phyloP scores from a whole-genome alignment of 768 basidiomycete genomes.

The Pholiota microspora region DNA sequence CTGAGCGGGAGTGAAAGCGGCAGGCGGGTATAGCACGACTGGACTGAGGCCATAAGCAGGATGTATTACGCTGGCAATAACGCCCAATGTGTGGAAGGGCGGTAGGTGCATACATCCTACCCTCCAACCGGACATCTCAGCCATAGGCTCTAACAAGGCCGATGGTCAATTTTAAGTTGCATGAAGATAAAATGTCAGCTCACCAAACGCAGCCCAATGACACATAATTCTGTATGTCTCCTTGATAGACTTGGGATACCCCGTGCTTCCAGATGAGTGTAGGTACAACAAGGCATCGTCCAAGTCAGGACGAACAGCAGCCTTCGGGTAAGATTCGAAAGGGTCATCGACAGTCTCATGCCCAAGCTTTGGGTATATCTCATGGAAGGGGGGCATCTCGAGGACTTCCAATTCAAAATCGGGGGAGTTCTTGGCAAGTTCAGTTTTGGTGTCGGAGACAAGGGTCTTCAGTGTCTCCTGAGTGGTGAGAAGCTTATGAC shows the following conservation, averaged over 20 bases:
- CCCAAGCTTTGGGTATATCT: constrained; percentile 40
- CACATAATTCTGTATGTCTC: constrained; percentile 26
- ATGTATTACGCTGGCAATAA: constrained; percentile 19
- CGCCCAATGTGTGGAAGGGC: constrained; percentile 36
- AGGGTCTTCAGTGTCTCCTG: constrained; percentile 24
- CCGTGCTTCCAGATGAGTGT: constrained; percentile 51
- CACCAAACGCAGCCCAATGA: constrained; percentile 35
- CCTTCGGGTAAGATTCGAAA: constrained; percentile 25
- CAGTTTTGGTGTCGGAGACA: constrained; percentile 24
- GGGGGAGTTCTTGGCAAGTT: constrained; percentile 14
- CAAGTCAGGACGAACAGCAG: constrained; percentile 6
- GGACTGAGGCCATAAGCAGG: constrained; percentile 24
- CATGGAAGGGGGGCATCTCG: constrained; percentile 27
- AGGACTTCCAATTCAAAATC: constrained; percentile 24
- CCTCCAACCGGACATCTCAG: constrained; percentile 14
- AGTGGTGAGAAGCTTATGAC: constrained; percentile 36
- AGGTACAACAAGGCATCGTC: constrained; percentile 32
- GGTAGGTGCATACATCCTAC: constrained; percentile 31
- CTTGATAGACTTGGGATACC: constrained; percentile 41
- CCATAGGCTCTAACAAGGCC: neutral
- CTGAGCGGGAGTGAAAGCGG: constrained; percentile 29
- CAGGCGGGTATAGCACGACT: constrained; percentile 12
- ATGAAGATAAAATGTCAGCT: constrained; percentile 8
- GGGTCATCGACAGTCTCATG: constrained; percentile 25
- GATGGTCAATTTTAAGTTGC: neutral